Conservation (phyloP, 2,329 filamentous ascomycete species). For the Bertia moriformis region DNA sequence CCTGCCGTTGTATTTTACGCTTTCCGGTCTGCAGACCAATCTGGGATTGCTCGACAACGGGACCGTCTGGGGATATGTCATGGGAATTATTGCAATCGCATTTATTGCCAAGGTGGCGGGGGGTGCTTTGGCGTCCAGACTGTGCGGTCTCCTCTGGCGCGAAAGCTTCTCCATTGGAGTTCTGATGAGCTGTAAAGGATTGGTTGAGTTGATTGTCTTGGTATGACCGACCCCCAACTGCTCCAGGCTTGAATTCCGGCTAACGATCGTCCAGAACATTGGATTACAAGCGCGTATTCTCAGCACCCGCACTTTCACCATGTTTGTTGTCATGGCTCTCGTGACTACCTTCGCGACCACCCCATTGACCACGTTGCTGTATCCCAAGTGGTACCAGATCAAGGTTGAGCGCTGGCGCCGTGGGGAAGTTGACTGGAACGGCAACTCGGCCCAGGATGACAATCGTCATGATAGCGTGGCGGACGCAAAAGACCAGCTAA, state of each 20-base stretch:
- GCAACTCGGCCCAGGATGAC: slow-evolving; percentile 31
- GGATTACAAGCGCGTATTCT: slow-evolving; percentile 72
- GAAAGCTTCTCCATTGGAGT: slow-evolving; percentile 79
- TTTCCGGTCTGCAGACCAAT: slow-evolving; percentile 80
- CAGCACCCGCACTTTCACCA: slow-evolving; percentile 70
- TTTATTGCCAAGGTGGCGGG: slow-evolving; percentile 77
- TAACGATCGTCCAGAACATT: too few species aligned
- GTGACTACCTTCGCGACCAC: slow-evolving; percentile 76
- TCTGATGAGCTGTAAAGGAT: slow-evolving; percentile 91
- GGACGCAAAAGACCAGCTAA: slow-evolving; percentile 28
- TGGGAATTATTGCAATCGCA: slow-evolving; percentile 68
- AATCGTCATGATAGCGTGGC: slow-evolving; percentile 15
- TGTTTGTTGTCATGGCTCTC: slow-evolving; percentile 88
- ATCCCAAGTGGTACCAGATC: slow-evolving; percentile 53
- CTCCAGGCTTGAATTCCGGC: background rate
- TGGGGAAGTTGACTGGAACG: slow-evolving; percentile 84
- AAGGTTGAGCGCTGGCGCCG: slow-evolving; percentile 46
- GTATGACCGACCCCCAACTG: slow-evolving; percentile 28
- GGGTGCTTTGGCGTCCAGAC: slow-evolving; percentile 62
- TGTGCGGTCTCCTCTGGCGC: slow-evolving; percentile 71
- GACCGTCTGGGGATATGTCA: slow-evolving; percentile 76
- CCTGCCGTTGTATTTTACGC: slow-evolving; percentile 80
- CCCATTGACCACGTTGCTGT: slow-evolving; percentile 58
- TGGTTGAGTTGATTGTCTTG: slow-evolving; percentile 88
- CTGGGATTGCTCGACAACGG: slow-evolving; percentile 70